These are phyloP conservation scores for Didymella glomerata DNA, from an alignment of 2,329 filamentous ascomycete species.

Conservation along the genomic window DNA sequence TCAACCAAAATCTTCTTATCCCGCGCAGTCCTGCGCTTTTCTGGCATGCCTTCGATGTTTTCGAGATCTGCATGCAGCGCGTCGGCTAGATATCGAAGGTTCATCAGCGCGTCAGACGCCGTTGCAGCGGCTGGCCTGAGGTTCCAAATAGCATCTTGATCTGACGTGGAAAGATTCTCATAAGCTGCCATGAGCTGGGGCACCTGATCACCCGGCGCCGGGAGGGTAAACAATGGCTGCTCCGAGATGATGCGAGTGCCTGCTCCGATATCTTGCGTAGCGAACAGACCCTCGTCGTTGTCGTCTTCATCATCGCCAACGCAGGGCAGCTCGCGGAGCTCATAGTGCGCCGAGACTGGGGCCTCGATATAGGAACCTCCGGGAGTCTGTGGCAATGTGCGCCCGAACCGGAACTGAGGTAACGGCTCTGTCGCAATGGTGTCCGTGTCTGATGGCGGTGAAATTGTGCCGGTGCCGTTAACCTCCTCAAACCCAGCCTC, in stretches of 20 bases:
- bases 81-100: constrained; percentile 6
- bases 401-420: background rate
- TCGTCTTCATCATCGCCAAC: background rate
- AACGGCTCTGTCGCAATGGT: constrained; percentile 13
- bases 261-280: constrained; percentile 14
- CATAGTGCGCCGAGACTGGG: constrained; percentile 16
- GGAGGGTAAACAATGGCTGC: constrained; percentile 17
- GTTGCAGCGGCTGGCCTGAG: constrained; percentile 9
- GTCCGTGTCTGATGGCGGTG: constrained; percentile 8
- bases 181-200: constrained; percentile 14
- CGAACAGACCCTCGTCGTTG: constrained; percentile 22
- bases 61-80: background rate
- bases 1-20: background rate
- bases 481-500: background rate
- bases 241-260: constrained; percentile 32
- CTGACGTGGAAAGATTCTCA: constrained; percentile 7
- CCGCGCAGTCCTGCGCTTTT: background rate
- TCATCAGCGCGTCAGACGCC: constrained; percentile 9
- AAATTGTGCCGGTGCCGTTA: background rate
- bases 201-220: constrained; percentile 9
- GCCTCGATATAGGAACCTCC: background rate
- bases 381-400: background rate
- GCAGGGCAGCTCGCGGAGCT: constrained; percentile 8
- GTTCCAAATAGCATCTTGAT: constrained; percentile 15
- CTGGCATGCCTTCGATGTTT: constrained; percentile 4